phyloP scores from a whole-genome alignment of 345 rosid species.

The Acer saccharum region DNA sequence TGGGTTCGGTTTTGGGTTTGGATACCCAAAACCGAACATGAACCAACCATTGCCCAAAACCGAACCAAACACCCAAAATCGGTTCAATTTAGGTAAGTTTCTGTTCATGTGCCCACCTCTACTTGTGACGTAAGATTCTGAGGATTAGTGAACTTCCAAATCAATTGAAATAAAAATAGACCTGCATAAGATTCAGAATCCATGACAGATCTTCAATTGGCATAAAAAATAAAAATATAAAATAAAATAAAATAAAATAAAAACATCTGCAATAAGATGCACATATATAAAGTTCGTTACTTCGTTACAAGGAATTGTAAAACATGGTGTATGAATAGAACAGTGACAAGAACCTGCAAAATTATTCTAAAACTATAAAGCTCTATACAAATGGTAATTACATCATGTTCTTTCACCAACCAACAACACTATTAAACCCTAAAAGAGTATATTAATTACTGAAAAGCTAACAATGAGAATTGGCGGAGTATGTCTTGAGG shows the following conservation, averaged over 20 bases:
- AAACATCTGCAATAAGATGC: not conserved
- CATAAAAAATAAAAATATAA: no score
- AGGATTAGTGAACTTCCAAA: not conserved
- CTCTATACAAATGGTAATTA: slow-evolving; percentile 5
- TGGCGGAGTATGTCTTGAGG: not conserved
- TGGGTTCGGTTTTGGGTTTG: no score
- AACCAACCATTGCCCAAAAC: no score
- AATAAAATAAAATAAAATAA: no score
- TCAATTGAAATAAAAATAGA: not conserved
- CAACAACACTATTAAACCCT: not conserved
- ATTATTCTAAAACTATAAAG: not conserved
- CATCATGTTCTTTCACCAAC: not conserved
- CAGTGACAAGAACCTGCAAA: not conserved
- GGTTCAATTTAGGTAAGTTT: no score
- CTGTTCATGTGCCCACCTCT: no score
- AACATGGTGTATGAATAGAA: not conserved
- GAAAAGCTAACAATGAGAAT: not conserved
- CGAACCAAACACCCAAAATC: no score
- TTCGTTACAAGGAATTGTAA: no score
- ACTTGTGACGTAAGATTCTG: no score
- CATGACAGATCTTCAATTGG: not conserved
- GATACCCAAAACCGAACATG: no score
- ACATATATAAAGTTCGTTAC: no score
- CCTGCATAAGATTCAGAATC: not conserved
- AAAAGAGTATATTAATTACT: not conserved